A percentile compares a stretch with the other conserved stretches of the same genome.
Conservation (phyloP, 2,329 filamentous ascomycete genomes). For the Paraconiothyrium brasiliense region DNA sequence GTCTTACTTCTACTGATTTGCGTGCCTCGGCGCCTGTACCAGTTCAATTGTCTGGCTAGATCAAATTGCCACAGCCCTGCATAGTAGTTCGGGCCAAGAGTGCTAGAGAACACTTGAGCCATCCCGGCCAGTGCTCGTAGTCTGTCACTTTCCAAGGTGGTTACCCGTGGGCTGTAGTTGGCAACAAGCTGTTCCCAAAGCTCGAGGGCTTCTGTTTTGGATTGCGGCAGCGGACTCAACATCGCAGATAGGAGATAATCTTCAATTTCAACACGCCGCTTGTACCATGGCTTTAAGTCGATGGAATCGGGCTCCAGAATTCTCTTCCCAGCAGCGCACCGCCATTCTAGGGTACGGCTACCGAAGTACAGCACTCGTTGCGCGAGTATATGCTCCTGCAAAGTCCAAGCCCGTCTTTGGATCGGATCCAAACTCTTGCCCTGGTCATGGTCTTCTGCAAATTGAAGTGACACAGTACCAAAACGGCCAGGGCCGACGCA, state of each 20-base stretch:
- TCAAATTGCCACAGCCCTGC: conserved; percentile 3
- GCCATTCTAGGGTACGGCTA: neutral
- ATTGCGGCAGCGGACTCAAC: neutral
- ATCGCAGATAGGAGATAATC: neutral
- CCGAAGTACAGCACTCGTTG: conserved; percentile 5
- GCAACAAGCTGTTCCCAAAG: neutral
- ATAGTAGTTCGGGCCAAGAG: neutral
- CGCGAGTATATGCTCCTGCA: neutral
- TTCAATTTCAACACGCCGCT: neutral
- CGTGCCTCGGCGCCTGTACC: neutral
- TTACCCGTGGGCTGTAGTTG: neutral
- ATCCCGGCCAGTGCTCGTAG: neutral
- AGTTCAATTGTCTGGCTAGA: neutral
- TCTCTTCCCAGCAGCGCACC: neutral
- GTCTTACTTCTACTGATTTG: neutral
- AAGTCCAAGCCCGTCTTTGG: neutral
- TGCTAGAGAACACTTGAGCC: neutral
- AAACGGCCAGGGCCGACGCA: neutral
- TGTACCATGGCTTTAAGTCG: neutral
- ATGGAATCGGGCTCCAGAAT: neutral
- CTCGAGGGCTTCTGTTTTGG: neutral
- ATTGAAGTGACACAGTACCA: neutral
- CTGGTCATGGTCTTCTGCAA: neutral
- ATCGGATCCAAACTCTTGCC: neutral
- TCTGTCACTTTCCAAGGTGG: neutral